A percentile compares a stretch with the other conserved stretches of the same genome.
Conservation (phyloP, 345 rosid species). For the Nephelium lappaceum region DNA sequence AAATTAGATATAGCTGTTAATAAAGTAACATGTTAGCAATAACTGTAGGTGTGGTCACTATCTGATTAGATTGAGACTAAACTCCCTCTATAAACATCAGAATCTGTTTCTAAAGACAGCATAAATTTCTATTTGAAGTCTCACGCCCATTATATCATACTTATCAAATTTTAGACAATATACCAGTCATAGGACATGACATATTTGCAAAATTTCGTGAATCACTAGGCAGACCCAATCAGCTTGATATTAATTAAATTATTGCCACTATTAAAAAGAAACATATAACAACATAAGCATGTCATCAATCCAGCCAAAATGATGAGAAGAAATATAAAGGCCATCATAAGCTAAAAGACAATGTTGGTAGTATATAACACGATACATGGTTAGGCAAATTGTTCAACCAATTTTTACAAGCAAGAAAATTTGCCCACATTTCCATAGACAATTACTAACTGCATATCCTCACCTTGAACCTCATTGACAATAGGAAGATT, state of each 20-base stretch:
- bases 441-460: background rate
- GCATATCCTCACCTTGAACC: constrained; percentile 51
- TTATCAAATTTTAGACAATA: background rate
- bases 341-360: constrained; percentile 2
- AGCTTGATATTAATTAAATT: background rate
- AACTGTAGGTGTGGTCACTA: background rate
- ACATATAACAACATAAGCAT: background rate
- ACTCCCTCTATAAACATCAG: background rate
- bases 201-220: background rate
- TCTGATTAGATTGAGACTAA: background rate
- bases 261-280: too few species aligned
- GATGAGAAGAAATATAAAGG: constrained; percentile 3
- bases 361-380: background rate
- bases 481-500: constrained; percentile 60
- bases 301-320: background rate
- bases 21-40: background rate
- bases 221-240: background rate
- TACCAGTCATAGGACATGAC: background rate
- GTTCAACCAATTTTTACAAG: background rate
- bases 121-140: background rate
- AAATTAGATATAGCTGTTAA: background rate
- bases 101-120: background rate
- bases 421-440: background rate
- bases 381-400: background rate
- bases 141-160: background rate